A percentile compares a stretch with the other conserved stretches of the same genome.
Conservation (phyloP, 2,329 filamentous ascomycete species). For the Gaeumannomyces sp. region DNA sequence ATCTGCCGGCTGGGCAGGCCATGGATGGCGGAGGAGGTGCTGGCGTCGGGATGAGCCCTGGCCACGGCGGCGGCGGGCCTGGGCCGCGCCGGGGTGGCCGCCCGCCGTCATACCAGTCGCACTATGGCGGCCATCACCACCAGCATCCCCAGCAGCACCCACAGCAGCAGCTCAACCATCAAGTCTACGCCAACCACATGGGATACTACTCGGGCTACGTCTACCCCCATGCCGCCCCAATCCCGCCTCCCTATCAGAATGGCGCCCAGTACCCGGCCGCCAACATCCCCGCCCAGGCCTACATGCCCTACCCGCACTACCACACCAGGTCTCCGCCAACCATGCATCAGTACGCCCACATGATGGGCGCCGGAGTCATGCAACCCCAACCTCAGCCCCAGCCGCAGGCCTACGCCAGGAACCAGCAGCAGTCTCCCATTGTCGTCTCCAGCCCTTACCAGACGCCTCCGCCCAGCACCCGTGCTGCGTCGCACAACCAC, state of each 20-base stretch:
- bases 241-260: slow-evolving; percentile 54
- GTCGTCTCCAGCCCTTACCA: slow-evolving; percentile 50
- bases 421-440: slow-evolving; percentile 41
- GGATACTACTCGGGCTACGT: slow-evolving; percentile 39
- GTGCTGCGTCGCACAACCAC: slow-evolving; percentile 18
- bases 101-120: slow-evolving; percentile 29
- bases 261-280: slow-evolving; percentile 20
- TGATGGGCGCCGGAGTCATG: slow-evolving; percentile 38
- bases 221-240: slow-evolving; percentile 36
- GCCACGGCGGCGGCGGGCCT: slow-evolving; percentile 21
- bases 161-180: slow-evolving; percentile 32
- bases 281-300: slow-evolving; percentile 32
- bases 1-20: slow-evolving; percentile 71
- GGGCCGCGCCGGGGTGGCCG: slow-evolving; percentile 25
- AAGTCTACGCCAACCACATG: slow-evolving; percentile 46
- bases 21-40: slow-evolving; percentile 38
- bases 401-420: slow-evolving; percentile 41
- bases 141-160: slow-evolving; percentile 20
- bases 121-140: slow-evolving; percentile 16
- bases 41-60: slow-evolving; percentile 12
- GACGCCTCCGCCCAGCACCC: slow-evolving; percentile 39
- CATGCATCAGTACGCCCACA: slow-evolving; percentile 50
- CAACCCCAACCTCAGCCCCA: slow-evolving; percentile 24
- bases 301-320: slow-evolving; percentile 40
- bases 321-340: slow-evolving; percentile 44